phyloP scores from a whole-genome alignment of 106 monocot species.

The Gastrodia elata region DNA sequence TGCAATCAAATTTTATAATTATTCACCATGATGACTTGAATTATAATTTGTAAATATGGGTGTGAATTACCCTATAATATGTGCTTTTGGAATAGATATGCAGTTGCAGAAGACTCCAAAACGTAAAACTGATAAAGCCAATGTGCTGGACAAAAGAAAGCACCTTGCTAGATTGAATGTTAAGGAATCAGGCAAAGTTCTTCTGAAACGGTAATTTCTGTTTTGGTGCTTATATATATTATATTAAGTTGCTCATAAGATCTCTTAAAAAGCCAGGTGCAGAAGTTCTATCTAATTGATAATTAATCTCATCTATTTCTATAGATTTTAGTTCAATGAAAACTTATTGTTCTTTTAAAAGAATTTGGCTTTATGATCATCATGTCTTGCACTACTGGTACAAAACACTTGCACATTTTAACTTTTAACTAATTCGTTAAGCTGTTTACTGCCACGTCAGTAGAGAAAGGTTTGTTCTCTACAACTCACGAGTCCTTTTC shows the following conservation, averaged over 20 bases:
- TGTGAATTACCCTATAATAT: slow-evolving; percentile 12
- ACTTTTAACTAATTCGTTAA: too few species aligned
- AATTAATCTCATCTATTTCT: not conserved
- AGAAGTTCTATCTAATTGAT: not conserved
- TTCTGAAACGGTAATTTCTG: slow-evolving; percentile 67
- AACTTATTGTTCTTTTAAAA: not conserved
- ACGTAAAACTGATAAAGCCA: slow-evolving; percentile 85
- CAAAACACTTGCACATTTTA: too few species aligned
- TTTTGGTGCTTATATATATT: not conserved
- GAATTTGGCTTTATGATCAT: too few species aligned
- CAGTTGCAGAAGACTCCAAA: slow-evolving; percentile 97
- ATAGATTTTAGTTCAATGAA: not conserved
- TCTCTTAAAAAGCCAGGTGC: not conserved
- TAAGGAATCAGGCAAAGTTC: slow-evolving; percentile 76
- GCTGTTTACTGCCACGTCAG: too few species aligned
- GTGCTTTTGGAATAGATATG: slow-evolving; percentile 66
- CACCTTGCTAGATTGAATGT: slow-evolving; percentile 78
- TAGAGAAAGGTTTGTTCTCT: too few species aligned
- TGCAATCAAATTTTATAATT: not conserved
- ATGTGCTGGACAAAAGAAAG: slow-evolving; percentile 79
- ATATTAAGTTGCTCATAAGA: not conserved
- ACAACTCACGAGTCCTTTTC: too few species aligned
- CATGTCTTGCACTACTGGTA: too few species aligned
- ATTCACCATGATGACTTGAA: not conserved
- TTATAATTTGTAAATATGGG: not conserved